A percentile compares a stretch with the other conserved stretches of the same genome.
Conservation (phyloP, 306 rosid genomes). For the Malus sieversii region DNA sequence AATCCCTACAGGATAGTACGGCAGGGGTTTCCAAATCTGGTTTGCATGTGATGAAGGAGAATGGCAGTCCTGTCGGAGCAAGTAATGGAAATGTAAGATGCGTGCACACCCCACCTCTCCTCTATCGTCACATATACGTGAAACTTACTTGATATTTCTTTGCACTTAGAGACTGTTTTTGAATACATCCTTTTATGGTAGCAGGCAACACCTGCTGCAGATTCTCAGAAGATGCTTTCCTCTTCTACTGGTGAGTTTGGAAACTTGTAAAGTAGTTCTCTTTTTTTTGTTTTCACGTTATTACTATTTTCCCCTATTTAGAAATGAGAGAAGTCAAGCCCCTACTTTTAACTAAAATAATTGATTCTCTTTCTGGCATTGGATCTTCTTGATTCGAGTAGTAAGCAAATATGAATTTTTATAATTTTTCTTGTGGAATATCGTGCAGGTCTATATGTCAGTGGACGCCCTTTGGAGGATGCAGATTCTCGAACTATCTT, state of each 20-base stretch:
- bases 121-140: neutral
- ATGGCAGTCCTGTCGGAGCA: conserved; percentile 24
- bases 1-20: conserved; percentile 24
- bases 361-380: neutral
- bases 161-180: neutral
- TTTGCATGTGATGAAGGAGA: conserved; percentile 34
- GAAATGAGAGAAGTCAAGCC: too few species aligned
- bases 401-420: neutral
- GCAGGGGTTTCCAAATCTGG: conserved; percentile 38
- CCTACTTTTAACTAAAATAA: neutral
- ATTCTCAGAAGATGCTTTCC: conserved; percentile 41
- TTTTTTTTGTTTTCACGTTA: neutral
- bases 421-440: neutral
- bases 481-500: conserved; percentile 82
- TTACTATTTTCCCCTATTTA: neutral
- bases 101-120: neutral
- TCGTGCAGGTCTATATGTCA: conserved; percentile 47
- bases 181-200: conserved; percentile 9
- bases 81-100: conserved; percentile 61
- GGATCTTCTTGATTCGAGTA: neutral
- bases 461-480: conserved; percentile 68
- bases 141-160: neutral
- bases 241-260: conserved; percentile 49
- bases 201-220: conserved; percentile 46
- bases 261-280: neutral